Evolutionary conservation across 768 basidiomycete genomes (phyloP).

Genomic region (Stropharia rugosoannulata): DNA sequence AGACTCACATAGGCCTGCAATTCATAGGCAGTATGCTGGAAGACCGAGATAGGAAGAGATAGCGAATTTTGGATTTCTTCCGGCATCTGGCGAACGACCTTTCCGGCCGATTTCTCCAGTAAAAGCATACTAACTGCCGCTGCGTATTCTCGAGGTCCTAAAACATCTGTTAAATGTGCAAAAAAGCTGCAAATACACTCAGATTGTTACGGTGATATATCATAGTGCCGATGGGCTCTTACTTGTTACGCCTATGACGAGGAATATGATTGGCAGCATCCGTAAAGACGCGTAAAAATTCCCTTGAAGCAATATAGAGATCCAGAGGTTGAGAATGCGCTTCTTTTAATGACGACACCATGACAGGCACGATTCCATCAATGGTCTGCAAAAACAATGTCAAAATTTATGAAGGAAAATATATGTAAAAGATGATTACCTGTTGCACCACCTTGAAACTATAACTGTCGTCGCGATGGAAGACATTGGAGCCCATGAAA

Average conservation of each 20-base stretch:
- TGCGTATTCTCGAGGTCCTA: slow-evolving; percentile 80
- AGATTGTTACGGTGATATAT: background rate
- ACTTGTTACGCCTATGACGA: slow-evolving; percentile 90
- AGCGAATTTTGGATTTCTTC: slow-evolving; percentile 62
- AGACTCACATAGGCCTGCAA: slow-evolving; percentile 53
- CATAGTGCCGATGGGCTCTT: slow-evolving; percentile 18
- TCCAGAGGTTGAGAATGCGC: slow-evolving; percentile 53
- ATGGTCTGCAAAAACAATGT: slow-evolving; percentile 61
- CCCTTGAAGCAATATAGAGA: slow-evolving; percentile 67
- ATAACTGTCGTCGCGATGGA: slow-evolving; percentile 94
- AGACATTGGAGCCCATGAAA: slow-evolving; percentile 98
- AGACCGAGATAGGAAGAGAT: slow-evolving; percentile 62
- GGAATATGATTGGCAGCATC: slow-evolving; percentile 93
- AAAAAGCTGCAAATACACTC: slow-evolving; percentile 65
- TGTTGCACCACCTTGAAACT: slow-evolving; percentile 95
- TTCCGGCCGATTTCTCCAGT: slow-evolving; percentile 73
- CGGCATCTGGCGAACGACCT: slow-evolving; percentile 58
- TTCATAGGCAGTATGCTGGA: slow-evolving; percentile 51
- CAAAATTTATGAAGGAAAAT: background rate
- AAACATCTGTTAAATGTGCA: slow-evolving; percentile 77
- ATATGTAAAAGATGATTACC: slow-evolving; percentile 37
- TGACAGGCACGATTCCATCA: slow-evolving; percentile 90
- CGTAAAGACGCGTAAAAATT: slow-evolving; percentile 89
- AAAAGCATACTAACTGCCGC: slow-evolving; percentile 83
- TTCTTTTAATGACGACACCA: slow-evolving; percentile 76